A percentile compares a stretch with the other conserved stretches of the same genome.
Evolutionary conservation across 345 rosid genomes (phyloP).

Genomic region (Boechera divaricarpa): DNA sequence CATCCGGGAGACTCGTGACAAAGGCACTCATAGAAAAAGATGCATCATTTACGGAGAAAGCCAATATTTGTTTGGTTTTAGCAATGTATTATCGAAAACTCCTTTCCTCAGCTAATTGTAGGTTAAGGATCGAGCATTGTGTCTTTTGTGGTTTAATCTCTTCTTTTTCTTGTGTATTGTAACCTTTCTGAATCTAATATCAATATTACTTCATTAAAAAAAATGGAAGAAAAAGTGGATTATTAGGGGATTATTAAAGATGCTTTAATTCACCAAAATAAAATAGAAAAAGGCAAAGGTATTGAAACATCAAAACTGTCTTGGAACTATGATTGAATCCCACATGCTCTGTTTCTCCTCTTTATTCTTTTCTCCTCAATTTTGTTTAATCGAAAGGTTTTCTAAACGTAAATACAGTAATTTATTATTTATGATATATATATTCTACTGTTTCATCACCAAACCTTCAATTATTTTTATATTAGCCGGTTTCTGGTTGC

Average conservation of each 20-base stretch:
- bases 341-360: slow-evolving; percentile 46
- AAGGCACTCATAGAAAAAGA: too few relatives aligned
- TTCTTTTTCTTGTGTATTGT: too few relatives aligned
- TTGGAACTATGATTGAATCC: slow-evolving; percentile 43
- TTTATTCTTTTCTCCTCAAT: slow-evolving; percentile 37
- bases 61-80: too few relatives aligned
- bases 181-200: too few relatives aligned
- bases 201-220: not conserved
- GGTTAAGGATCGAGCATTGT: too few relatives aligned
- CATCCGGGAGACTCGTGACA: too few relatives aligned
- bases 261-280: slow-evolving; percentile 37
- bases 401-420: slow-evolving; percentile 1
- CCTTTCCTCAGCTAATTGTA: too few relatives aligned
- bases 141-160: too few relatives aligned
- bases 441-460: slow-evolving; percentile 12
- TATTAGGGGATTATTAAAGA: slow-evolving; percentile 34
- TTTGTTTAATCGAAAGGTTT: slow-evolving; percentile 24
- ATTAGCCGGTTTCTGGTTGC: slow-evolving; percentile 1
- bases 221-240: slow-evolving; percentile 25
- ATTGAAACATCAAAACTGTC: slow-evolving; percentile 38
- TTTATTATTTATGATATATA: not conserved
- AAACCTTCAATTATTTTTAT: not conserved
- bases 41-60: too few relatives aligned
- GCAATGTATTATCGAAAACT: too few relatives aligned
- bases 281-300: slow-evolving; percentile 11